These are phyloP conservation scores for Endotrypanum monterogeii DNA, from an alignment of 208 protist genomes.

Conservation along the genomic window DNA sequence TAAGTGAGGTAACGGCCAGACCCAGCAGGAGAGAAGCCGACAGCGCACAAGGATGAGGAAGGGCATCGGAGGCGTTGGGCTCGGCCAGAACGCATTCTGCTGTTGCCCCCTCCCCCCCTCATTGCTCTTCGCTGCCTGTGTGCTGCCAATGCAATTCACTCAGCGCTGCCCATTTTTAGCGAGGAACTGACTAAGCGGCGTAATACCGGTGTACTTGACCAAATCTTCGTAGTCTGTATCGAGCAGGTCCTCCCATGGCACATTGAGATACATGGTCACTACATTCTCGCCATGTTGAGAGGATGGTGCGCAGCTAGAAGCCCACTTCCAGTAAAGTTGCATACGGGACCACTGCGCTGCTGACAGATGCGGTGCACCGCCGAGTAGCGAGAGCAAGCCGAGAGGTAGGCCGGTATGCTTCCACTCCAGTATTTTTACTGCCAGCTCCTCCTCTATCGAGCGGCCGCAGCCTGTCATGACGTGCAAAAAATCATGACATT, in stretches of 20 bases:
- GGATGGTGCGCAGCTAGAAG: conserved; percentile 48
- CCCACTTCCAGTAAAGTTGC: conserved; percentile 66
- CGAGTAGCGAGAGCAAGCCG: conserved; percentile 64
- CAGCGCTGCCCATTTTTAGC: conserved; percentile 5
- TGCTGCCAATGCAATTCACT: background rate
- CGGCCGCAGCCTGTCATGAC: conserved; percentile 62
- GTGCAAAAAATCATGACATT: conserved; percentile 89
- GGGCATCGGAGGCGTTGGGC: no score
- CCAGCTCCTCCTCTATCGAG: conserved; percentile 85
- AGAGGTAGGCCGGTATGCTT: conserved; percentile 82
- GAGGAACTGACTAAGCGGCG: conserved; percentile 63
- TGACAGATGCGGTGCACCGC: conserved; percentile 63
- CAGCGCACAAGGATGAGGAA: no score
- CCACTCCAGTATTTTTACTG: conserved; percentile 85
- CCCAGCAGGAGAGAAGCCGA: no score
- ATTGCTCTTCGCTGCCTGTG: background rate
- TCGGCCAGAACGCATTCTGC: no score
- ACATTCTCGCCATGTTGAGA: conserved; percentile 42
- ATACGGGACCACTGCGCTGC: conserved; percentile 45
- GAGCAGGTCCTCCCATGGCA: conserved; percentile 79
- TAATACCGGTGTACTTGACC: conserved; percentile 54
- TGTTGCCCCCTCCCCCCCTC: no score
- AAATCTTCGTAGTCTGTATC: conserved; percentile 57
- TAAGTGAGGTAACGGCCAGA: no score
- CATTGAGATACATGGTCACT: conserved; percentile 72